A percentile compares a stretch with the other conserved stretches of the same genome.
Evolutionary conservation across 192 early-diverging fungal genomes (phyloP).

Genomic region (Coemansia pectinata): DNA sequence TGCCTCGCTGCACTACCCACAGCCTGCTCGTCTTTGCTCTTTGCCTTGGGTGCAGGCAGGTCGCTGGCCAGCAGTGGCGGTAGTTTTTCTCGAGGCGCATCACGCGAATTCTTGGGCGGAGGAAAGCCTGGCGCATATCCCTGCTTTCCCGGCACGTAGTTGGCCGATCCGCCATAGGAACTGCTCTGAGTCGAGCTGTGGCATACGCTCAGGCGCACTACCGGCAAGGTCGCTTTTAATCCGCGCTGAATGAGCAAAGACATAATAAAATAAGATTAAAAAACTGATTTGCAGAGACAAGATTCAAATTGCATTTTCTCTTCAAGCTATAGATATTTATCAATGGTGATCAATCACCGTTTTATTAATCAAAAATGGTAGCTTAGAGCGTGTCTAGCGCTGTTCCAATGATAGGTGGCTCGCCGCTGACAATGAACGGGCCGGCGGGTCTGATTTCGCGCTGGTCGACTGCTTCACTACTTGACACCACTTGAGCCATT

Average conservation of each 20-base stretch:
- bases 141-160: slow-evolving; percentile 48
- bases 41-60: slow-evolving; percentile 20
- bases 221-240: neutral
- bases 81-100: slow-evolving; percentile 5
- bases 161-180: slow-evolving; percentile 31
- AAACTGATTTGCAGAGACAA: neutral
- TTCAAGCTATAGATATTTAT: neutral
- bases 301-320: neutral
- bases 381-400: neutral
- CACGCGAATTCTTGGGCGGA: slow-evolving; percentile 30
- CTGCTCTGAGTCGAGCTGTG: neutral
- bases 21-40: neutral
- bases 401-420: neutral
- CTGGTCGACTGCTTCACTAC: neutral
- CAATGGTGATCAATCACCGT: neutral
- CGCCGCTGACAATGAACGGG: slow-evolving; percentile 11
- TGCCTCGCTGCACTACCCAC: slow-evolving; percentile 14
- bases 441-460: slow-evolving; percentile 18
- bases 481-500: neutral
- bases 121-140: slow-evolving; percentile 56
- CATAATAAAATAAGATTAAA: neutral
- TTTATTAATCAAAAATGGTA: neutral
- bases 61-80: slow-evolving; percentile 11
- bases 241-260: slow-evolving; percentile 1
- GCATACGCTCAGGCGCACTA: neutral